Evolutionary conservation across 805 yeast species (phyloP), one percentile per base, ranked within the genome.

Genomic region (Kodamaea restingae): DNA sequence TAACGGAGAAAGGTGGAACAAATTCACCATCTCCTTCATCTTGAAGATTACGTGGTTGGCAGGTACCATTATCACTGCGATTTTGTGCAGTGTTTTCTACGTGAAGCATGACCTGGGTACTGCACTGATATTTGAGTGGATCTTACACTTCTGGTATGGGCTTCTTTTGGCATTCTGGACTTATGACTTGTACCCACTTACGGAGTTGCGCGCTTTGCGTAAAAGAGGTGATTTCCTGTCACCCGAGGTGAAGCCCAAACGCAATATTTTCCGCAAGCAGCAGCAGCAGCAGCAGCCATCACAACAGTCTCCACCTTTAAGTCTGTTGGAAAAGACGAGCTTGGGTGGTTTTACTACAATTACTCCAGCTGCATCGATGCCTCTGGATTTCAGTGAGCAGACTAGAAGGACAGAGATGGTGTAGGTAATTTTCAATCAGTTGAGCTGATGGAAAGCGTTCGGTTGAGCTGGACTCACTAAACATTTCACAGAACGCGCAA

Each of bases 71-170:
- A 31, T 45, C 2, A 41, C 51, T n/a, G 58, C 58, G 5, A 43
- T 50, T 12, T 42, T 43, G 9, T 47, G 53, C 31, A 45, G 55
- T 39, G 51, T 41, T 7, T 54, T 54, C 40, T 54, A 53, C 36
- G 56, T 49, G n/a, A 45, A 36, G 26, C 45, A 38, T 10, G 38
- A 49, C 24, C 39, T 44, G 32, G 45, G 41, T 18, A 42, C 48
- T 15, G 48, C 56, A n/a, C 46, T 50, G 14, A 33, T 52, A 6
- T 44, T 56, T 26, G 61, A 56, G 36, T 56, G 61, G 61, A 35
- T 41, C n/a, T 53, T 56, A 51, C 59, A 56, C 40, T 48, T 55
- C 37, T 55, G 57, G 57, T 56, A 56, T 39, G 57, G 58, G 3
- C 42, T 53, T 17, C 44, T 56, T 25, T 37, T 54, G 40, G 57